These are phyloP conservation scores for Porcisia hertigi DNA, from an alignment of 208 protist species.

Conservation along the genomic window DNA sequence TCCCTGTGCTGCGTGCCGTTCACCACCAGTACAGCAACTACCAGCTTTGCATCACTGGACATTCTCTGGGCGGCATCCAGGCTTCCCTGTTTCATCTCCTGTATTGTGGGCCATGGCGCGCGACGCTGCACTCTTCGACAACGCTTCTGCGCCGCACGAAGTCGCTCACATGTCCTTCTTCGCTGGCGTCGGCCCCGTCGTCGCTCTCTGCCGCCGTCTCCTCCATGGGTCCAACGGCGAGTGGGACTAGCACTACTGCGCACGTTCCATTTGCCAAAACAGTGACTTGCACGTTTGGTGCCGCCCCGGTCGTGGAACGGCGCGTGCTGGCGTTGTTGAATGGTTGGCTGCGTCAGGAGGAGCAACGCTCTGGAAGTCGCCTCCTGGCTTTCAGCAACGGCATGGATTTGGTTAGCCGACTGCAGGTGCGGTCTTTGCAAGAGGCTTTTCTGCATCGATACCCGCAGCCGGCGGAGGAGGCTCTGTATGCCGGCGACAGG, in stretches of 20 bases:
- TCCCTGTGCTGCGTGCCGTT: constrained; percentile 45
- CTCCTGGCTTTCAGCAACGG: constrained; percentile 64
- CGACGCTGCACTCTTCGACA: constrained; percentile 12
- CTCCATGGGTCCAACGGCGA: not conserved
- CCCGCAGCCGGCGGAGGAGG: constrained; percentile 6
- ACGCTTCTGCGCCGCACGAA: constrained; percentile 22
- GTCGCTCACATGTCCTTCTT: constrained; percentile 1
- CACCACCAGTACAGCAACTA: constrained; percentile 57
- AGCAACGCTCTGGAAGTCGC: constrained; percentile 37
- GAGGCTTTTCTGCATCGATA: constrained; percentile 28
- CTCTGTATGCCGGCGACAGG: not conserved
- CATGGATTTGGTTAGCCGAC: constrained; percentile 53
- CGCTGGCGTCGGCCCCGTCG: constrained; percentile 8
- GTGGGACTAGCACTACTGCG: not conserved
- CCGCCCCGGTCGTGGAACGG: constrained; percentile 64
- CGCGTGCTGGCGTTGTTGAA: constrained; percentile 27
- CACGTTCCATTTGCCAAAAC: constrained; percentile 32
- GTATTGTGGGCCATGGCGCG: constrained; percentile 35
- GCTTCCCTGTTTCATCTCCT: constrained; percentile 80
- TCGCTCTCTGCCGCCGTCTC: not conserved
- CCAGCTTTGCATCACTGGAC: constrained; percentile 71
- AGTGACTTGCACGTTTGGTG: constrained; percentile 55
- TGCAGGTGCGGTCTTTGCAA: constrained; percentile 60
- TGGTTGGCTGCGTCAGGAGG: constrained; percentile 25
- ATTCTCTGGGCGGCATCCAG: constrained; percentile 80